A percentile compares a stretch with the other conserved stretches of the same genome.
Conservation (phyloP, 2,329 filamentous ascomycete genomes). For the Fusarium aywerte region DNA sequence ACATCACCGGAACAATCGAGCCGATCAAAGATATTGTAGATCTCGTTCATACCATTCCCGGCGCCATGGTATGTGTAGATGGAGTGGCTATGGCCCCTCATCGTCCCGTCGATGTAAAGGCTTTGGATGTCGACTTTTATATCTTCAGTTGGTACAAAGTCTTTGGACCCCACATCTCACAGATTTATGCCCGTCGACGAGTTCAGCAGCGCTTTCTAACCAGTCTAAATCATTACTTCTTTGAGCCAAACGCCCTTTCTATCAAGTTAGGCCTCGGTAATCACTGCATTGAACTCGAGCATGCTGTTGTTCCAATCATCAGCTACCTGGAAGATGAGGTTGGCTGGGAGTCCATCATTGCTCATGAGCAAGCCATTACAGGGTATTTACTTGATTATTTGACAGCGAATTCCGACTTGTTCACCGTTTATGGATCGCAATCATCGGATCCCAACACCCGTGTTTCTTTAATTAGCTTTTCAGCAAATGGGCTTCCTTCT, state of each 20-base stretch:
- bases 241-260: neutral
- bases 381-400: constrained; percentile 1
- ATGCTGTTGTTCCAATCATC: constrained; percentile 1
- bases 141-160: constrained; percentile 85
- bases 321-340: neutral
- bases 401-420: neutral
- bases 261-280: neutral
- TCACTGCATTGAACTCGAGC: constrained; percentile 1
- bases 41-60: constrained; percentile 2
- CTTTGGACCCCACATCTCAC: constrained; percentile 72
- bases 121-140: constrained; percentile 78
- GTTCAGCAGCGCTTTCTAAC: neutral
- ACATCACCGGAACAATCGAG: constrained; percentile 7
- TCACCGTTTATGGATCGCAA: neutral
- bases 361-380: neutral
- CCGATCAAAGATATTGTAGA: constrained; percentile 8
- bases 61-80: constrained; percentile 62
- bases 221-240: constrained; percentile 6
- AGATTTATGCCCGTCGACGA: constrained; percentile 1
- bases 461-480: constrained; percentile 1
- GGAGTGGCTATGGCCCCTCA: constrained; percentile 82
- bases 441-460: neutral
- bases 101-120: constrained; percentile 74
- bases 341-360: constrained; percentile 1
- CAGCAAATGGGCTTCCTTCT: neutral